These are phyloP conservation scores for Sindora glabra DNA, from an alignment of 306 rosid genomes.

Conservation along the genomic window DNA sequence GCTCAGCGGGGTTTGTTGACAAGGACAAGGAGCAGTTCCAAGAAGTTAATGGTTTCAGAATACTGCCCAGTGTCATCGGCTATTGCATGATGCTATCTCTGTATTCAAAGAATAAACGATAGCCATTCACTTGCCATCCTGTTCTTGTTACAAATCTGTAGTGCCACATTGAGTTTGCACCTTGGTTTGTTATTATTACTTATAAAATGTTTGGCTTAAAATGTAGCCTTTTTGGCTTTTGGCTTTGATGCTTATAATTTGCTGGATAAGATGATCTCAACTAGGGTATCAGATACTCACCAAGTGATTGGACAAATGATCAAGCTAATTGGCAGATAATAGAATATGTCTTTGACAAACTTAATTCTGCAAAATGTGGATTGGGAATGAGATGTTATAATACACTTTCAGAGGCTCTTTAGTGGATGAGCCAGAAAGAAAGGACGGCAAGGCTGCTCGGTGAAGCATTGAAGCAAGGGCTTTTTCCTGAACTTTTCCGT, in stretches of 20 bases:
- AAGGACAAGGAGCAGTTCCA: slow-evolving; percentile 88
- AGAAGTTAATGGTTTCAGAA: slow-evolving; percentile 75
- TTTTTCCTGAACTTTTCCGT: slow-evolving; percentile 83
- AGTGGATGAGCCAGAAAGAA: slow-evolving; percentile 91
- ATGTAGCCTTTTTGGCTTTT: slow-evolving; percentile 22
- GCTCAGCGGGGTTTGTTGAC: slow-evolving; percentile 77
- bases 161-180: background rate
- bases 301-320: slow-evolving; percentile 92
- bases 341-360: slow-evolving; percentile 89
- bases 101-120: slow-evolving; percentile 70
- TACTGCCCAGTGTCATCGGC: slow-evolving; percentile 76
- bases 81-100: slow-evolving; percentile 98
- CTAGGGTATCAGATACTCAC: slow-evolving; percentile 70
- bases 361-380: slow-evolving; percentile 79
- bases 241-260: slow-evolving; percentile 58
- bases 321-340: slow-evolving; percentile 97
- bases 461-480: slow-evolving; percentile 85
- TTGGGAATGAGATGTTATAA: slow-evolving; percentile 81
- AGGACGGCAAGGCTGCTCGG: slow-evolving; percentile 85
- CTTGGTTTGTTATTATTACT: slow-evolving; percentile 1
- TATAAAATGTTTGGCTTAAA: slow-evolving; percentile 5
- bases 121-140: slow-evolving; percentile 1
- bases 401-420: slow-evolving; percentile 85
- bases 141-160: background rate
- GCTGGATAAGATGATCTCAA: slow-evolving; percentile 65